Base-by-base conservation (phyloP, 805 yeast genomes). In the Zygosaccharomyces bisporus region DNA sequence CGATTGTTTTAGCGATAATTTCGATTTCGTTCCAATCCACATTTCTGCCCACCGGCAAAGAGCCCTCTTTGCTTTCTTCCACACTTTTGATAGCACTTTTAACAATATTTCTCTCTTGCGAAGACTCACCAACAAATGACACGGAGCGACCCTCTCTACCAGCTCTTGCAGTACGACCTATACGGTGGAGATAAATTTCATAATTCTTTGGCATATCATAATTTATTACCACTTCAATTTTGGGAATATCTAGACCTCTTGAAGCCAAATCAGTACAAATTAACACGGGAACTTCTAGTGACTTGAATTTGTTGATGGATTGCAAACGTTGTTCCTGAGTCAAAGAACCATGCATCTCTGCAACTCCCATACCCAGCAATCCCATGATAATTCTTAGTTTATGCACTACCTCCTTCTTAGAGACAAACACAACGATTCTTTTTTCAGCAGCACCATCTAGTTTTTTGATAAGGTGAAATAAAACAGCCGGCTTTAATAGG, bases 151-250 rank as follows among this genome's bases (percentile, higher is more conserved):
- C 99, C 43, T 86, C 87, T 68, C 98, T 80, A 16, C 98, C 98
- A 41, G 97, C 99, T 79, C 99, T 87, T 7, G 99, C 99, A 44
- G 98, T 93, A 76, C 99, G 86, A 69, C 99, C 99, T 48, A 93
- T 96, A 74, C 99, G 85, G 70, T 93, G 99, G 58, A 93, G 73
- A 66, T 93, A 93, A 30, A 91, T 77, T 53, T 93, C 99, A 58
- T 86, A 83, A 23, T 86, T 74, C 64, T 87, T 86, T 40, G 99
- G 99, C 95, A 93, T 87, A 61, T 93, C 99, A 66, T 75, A 93
- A 68, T 93, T 93, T 60, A 93, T 77, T 37, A 93, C 99, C 47
- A 84, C 81, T 64, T 90, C 98, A 63, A 93, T 90, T 68, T 91
- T 91, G 50, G 98, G 98, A 60, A 93, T 93, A 84, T 93, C 99